These are phyloP conservation scores for Mortierella sp. DNA, from an alignment of 371 early-diverging fungal species.

Conservation along the genomic window DNA sequence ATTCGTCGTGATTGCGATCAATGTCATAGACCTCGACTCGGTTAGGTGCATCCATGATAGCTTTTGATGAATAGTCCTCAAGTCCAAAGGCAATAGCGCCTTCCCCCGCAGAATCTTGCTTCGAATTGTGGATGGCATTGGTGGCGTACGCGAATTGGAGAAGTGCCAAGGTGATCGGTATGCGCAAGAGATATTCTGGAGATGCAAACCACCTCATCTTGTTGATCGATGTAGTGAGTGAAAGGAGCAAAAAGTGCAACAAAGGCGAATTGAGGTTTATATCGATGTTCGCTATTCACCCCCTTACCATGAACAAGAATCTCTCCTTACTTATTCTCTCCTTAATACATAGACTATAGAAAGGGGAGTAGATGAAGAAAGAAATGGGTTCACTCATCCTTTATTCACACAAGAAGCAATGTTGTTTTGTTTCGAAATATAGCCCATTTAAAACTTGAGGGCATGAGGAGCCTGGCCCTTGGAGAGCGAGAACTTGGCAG, in stretches of 20 bases:
- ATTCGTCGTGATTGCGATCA: neutral
- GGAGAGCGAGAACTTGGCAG: slow-evolving; percentile 86
- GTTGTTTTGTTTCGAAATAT: slow-evolving; percentile 16
- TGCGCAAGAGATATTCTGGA: slow-evolving; percentile 4
- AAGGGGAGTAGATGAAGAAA: slow-evolving; percentile 3
- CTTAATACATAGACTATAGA: neutral
- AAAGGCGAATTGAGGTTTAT: neutral
- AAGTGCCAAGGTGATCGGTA: slow-evolving; percentile 11
- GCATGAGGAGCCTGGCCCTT: slow-evolving; percentile 97
- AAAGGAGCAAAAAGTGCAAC: neutral
- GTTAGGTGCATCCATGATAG: neutral
- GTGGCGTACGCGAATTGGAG: slow-evolving; percentile 1
- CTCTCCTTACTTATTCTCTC: neutral
- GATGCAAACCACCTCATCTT: slow-evolving; percentile 11
- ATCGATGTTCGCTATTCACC: no score
- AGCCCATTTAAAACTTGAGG: slow-evolving; percentile 86
- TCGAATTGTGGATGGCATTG: neutral
- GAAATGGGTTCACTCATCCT: slow-evolving; percentile 51
- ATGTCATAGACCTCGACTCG: slow-evolving; percentile 3
- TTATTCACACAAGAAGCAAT: slow-evolving; percentile 39
- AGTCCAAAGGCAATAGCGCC: neutral
- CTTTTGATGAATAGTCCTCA: neutral
- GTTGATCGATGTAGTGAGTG: neutral
- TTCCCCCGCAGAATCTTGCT: neutral
- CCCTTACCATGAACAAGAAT: neutral